Percentiles rank a stretch among this genome's conserved stretches.
Conservation (phyloP, 163 green algal species). For the Dunaliella salina region DNA sequence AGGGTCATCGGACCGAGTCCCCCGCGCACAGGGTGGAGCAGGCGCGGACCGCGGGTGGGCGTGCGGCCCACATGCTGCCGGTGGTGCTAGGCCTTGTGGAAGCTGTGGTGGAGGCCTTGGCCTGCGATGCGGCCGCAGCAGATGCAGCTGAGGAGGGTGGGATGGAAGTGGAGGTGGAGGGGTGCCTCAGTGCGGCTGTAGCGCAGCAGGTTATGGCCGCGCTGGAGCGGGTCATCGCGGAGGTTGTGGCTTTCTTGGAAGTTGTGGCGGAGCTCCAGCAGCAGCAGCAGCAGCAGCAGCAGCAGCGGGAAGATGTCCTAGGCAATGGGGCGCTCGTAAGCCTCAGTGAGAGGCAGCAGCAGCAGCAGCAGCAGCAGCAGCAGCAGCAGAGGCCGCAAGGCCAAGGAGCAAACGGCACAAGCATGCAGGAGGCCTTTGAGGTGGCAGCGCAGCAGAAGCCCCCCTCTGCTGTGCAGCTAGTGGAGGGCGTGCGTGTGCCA, state of each 20-base stretch:
- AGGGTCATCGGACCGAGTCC: neutral
- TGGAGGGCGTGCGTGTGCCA: conserved; percentile 14
- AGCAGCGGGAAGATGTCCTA: neutral
- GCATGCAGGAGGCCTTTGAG: neutral
- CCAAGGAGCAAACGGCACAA: too few species aligned
- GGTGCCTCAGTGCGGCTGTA: neutral
- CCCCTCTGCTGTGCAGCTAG: neutral
- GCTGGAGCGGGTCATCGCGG: neutral
- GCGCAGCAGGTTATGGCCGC: conserved; percentile 5
- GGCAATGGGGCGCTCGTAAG: neutral
- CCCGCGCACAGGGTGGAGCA: neutral
- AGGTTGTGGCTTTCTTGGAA: neutral
- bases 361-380: neutral
- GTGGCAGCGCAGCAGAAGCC: neutral
- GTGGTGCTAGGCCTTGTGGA: neutral
- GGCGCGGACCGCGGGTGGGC: neutral
- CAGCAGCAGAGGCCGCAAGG: neutral
- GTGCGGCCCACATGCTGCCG: neutral
- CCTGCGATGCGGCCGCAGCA: neutral
- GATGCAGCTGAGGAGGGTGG: neutral
- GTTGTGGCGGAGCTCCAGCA: neutral
- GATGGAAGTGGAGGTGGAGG: neutral
- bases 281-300: neutral
- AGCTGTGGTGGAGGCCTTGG: neutral
- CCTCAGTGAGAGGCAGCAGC: neutral